Conservation (phyloP, 148 eudicot genomes). For the Rhododendron ferrugineum region DNA sequence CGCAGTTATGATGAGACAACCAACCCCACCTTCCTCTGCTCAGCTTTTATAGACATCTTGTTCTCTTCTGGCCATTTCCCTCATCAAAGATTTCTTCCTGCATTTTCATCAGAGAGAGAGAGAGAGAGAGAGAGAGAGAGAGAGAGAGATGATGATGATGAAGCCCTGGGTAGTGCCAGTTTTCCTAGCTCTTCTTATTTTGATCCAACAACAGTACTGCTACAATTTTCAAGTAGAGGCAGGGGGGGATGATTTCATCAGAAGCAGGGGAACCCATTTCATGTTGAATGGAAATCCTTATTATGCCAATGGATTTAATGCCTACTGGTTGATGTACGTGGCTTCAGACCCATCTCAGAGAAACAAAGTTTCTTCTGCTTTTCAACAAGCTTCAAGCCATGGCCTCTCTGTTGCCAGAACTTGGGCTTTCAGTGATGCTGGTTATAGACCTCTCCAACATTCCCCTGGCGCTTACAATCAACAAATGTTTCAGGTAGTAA, state of each 20-base stretch:
- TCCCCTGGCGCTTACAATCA: constrained; percentile 87
- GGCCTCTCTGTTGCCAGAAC: constrained; percentile 82
- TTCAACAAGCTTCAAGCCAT: constrained; percentile 62
- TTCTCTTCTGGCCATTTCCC: background rate
- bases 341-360: constrained; percentile 85
- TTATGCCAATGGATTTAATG: constrained; percentile 95
- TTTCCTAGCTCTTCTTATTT: constrained; percentile 19
- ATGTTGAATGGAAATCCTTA: constrained; percentile 65
- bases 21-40: background rate
- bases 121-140: constrained; percentile 7
- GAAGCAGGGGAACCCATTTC: constrained; percentile 68
- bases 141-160: constrained; percentile 11
- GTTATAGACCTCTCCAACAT: constrained; percentile 67
- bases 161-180: constrained; percentile 17
- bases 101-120: background rate
- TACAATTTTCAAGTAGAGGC: constrained; percentile 17
- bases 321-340: constrained; percentile 89
- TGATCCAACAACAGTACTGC: constrained; percentile 13
- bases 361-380: constrained; percentile 53
- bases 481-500: constrained; percentile 61
- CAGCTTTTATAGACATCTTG: background rate
- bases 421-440: constrained; percentile 95
- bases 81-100: background rate
- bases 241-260: constrained; percentile 48
- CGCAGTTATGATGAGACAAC: background rate